phyloP scores from a whole-genome alignment of 2,329 filamentous ascomycete genomes.

The Trichoderma sp. region DNA sequence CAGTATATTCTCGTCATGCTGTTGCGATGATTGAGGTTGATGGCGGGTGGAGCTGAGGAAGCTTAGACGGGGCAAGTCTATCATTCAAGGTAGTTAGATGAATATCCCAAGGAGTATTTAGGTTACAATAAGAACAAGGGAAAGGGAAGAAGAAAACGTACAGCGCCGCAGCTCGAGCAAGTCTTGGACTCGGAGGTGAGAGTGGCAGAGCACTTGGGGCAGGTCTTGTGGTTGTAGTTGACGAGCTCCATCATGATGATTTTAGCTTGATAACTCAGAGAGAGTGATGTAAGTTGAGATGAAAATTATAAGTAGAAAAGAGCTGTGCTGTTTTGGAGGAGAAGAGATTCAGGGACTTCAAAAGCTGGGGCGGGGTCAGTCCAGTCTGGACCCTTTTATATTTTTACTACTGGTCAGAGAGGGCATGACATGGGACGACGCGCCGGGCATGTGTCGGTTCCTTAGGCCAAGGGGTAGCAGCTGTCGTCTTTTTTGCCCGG shows the following conservation, averaged over 20 bases:
- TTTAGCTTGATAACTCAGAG: neutral
- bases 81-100: conserved; percentile 11
- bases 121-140: neutral
- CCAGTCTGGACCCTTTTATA: neutral
- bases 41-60: neutral
- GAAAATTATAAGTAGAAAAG: neutral
- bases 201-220: conserved; percentile 57
- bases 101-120: too few relatives aligned
- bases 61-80: conserved; percentile 36
- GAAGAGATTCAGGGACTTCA: neutral
- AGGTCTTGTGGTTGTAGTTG: conserved; percentile 40
- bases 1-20: neutral
- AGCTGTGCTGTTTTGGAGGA: neutral
- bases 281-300: neutral
- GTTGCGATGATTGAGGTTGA: neutral
- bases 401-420: neutral
- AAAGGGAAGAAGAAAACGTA: conserved; percentile 37
- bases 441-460: neutral
- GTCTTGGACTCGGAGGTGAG: conserved; percentile 49
- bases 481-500: neutral
- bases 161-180: conserved; percentile 56
- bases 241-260: conserved; percentile 33
- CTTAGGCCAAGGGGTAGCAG: neutral
- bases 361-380: neutral
- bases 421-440: neutral